A percentile compares a stretch with the other conserved stretches of the same genome.
Evolutionary conservation across 768 basidiomycete species (phyloP).

Genomic region (Auricularia cornea): DNA sequence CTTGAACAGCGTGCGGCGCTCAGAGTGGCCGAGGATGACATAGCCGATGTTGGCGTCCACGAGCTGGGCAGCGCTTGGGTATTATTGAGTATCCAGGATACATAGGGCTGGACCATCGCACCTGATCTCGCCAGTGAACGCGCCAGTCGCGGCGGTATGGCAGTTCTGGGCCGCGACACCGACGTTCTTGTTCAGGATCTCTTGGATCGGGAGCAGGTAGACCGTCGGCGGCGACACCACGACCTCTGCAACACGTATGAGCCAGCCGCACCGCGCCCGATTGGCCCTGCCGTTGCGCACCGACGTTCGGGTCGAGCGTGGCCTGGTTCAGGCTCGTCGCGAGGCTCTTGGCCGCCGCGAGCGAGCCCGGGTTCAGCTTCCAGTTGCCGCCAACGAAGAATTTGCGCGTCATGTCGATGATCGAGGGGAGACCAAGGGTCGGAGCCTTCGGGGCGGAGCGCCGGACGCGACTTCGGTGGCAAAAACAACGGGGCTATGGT

Average conservation of each 20-base stretch:
- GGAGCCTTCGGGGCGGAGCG: not conserved
- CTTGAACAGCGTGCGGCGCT: conserved; percentile 87
- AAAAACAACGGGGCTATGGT: too few relatives aligned
- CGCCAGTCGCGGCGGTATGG: conserved; percentile 75
- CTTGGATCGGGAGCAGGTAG: conserved; percentile 71
- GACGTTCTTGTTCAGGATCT: conserved; percentile 54
- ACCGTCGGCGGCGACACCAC: conserved; percentile 87
- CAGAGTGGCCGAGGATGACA: conserved; percentile 94
- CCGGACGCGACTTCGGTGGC: too few relatives aligned
- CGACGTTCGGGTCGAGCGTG: conserved; percentile 64
- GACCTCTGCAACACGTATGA: conserved; percentile 56
- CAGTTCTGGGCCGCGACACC: conserved; percentile 88
- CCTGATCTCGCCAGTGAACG: conserved; percentile 98
- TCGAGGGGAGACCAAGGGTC: not conserved
- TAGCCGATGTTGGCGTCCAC: conserved; percentile 80
- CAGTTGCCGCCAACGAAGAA: conserved; percentile 98
- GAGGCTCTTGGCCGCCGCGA: conserved; percentile 55
- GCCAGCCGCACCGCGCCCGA: not conserved
- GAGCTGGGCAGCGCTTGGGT: conserved; percentile 71
- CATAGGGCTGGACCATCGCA: conserved; percentile 21
- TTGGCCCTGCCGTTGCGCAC: conserved; percentile 33
- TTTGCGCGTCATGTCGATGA: conserved; percentile 60
- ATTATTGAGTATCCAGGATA: conserved; percentile 20
- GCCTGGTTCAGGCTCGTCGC: conserved; percentile 69
- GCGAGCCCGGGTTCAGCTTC: conserved; percentile 86